Evolutionary conservation across 1,284 basidiomycete genomes (phyloP), one percentile per base, ranked within the genome.

Genomic region (Tilletia indica): DNA sequence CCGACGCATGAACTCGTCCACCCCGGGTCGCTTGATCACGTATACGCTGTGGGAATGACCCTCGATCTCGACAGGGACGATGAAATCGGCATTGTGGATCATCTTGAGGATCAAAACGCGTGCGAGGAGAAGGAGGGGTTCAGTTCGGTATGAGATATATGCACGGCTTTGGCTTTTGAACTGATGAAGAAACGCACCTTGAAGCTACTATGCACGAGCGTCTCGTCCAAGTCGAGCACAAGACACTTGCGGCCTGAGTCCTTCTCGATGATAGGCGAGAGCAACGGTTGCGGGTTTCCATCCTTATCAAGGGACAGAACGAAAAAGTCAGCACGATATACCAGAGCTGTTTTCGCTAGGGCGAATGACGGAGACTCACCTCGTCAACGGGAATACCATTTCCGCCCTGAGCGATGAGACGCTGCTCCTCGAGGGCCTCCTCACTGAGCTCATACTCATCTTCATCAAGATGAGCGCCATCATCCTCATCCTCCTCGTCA

Each of bases 21-120:
- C 97, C 8, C 96, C 96, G 2, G 96, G 96, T 66, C 96, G 91
- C 86, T 99, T 99, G 86, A 99, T 94, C 56, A 99, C 97, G 86
- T 99, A 98, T 74, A 99, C 94, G 81, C 98, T 98, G 85, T 99
- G 96, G 87, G 92, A 93, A 79, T 96, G 91, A 75, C 93, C 94
- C 84, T 99, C 97, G 77, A 99, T 99, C 86, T 99, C 97, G 66
- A 99, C 96, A 0, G 97, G 97, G 0, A 99, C 96, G 74, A 99
- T 93, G 85, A 95, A 99, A 86, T 99, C 97, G 48, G 96, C 94
- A 79, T 94, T 91, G 76, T 92, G 93, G 81, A 97, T 93, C 77
- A 94, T 92, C 94, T 96, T 31, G 25, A 31, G 25, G 25, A 31
- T 2, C 25, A 31, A 31, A 31, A 31, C 25, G 25, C 25, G 25